Percentiles rank a stretch among this genome's conserved stretches.
phyloP scores from a whole-genome alignment of 345 rosid genomes.

The Salix exigua region DNA sequence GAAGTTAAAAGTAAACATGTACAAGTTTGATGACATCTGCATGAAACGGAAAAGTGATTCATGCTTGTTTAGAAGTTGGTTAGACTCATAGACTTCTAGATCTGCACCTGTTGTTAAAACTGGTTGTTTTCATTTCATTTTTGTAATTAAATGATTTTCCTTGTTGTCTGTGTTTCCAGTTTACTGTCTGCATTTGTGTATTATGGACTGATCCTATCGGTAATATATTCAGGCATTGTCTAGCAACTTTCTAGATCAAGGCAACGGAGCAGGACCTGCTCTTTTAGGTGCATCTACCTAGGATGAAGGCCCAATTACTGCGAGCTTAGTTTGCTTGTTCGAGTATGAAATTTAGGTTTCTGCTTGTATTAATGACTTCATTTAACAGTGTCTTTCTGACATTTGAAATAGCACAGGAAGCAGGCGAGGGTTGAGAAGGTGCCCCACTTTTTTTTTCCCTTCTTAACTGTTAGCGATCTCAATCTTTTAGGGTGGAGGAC shows the following conservation, averaged over 20 bases:
- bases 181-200: not conserved
- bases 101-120: not conserved
- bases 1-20: not conserved
- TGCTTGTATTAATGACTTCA: not conserved
- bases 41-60: not conserved
- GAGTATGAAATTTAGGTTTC: not conserved
- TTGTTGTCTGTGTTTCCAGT: not conserved
- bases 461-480: slow-evolving; percentile 24
- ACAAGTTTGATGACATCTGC: not conserved
- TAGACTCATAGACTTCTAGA: not conserved
- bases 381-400: not conserved
- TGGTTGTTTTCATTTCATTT: too few species aligned
- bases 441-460: slow-evolving; percentile 21
- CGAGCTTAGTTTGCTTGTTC: not conserved
- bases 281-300: slow-evolving; percentile 44
- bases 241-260: slow-evolving; percentile 61
- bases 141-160: not conserved
- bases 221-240: slow-evolving; percentile 53
- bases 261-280: slow-evolving; percentile 47
- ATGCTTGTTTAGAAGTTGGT: not conserved
- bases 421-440: slow-evolving; percentile 33
- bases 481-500: not conserved
- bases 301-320: not conserved
- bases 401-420: slow-evolving; percentile 6
- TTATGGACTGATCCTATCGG: slow-evolving; percentile 9